Evolutionary conservation across 164 flowering plant species (phyloP).

Genomic region (Vitis labrusca): DNA sequence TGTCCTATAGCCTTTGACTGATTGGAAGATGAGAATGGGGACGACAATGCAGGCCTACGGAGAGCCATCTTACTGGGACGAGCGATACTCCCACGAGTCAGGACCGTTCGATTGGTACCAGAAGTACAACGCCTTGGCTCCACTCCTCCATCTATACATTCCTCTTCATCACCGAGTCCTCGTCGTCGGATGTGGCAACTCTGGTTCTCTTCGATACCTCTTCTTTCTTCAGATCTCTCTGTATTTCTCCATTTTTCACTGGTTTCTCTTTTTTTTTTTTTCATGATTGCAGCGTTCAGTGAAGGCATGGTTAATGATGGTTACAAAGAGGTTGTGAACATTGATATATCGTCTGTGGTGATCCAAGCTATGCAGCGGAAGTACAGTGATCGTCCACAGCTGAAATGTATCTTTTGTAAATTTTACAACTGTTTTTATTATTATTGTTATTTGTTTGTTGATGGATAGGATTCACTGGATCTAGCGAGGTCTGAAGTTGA

Average conservation of each 20-base stretch:
- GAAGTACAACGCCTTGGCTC: conserved; percentile 68
- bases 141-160: conserved; percentile 64
- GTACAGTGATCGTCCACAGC: conserved; percentile 45
- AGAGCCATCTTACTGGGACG: conserved; percentile 87
- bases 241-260: conserved; percentile 1
- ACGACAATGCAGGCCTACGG: conserved; percentile 70
- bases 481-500: too few relatives aligned
- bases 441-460: neutral
- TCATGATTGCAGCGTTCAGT: conserved; percentile 53
- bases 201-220: conserved; percentile 34
- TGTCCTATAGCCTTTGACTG: too few relatives aligned
- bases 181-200: conserved; percentile 84
- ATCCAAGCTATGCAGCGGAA: conserved; percentile 74
- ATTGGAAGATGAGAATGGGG: conserved; percentile 22
- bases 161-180: conserved; percentile 48
- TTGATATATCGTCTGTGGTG: conserved; percentile 82
- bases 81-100: conserved; percentile 60
- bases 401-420: conserved; percentile 57
- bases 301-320: conserved; percentile 84
- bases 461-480: neutral
- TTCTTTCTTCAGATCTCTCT: conserved; percentile 3
- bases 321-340: conserved; percentile 62
- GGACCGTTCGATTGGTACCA: conserved; percentile 92
- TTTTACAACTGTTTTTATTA: neutral
- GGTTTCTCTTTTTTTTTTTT: neutral